Conservation (phyloP, 805 yeast species). For the Candida gorgasii region DNA sequence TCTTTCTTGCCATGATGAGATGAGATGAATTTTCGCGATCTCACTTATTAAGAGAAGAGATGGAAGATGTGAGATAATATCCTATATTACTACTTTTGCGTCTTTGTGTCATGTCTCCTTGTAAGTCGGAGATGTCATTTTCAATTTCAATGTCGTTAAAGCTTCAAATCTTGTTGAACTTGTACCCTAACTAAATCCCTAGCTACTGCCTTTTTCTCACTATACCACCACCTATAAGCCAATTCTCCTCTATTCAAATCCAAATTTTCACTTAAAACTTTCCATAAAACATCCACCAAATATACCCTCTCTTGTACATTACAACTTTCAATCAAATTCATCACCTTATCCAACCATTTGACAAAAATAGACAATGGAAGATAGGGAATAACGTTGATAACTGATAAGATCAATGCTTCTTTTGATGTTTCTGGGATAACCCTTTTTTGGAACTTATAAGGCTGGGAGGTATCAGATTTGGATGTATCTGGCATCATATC, state of each 20-base stretch:
- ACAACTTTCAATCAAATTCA: constrained; percentile 34
- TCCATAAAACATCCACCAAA: constrained; percentile 50
- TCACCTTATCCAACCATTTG: constrained; percentile 50
- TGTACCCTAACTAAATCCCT: background rate
- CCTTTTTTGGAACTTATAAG: constrained; percentile 25
- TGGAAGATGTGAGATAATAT: constrained; percentile 20
- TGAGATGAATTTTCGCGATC: constrained; percentile 11
- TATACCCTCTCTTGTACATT: constrained; percentile 22
- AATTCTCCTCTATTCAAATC: constrained; percentile 57
- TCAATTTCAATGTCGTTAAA: background rate
- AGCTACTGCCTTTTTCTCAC: constrained; percentile 19
- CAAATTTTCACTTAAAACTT: constrained; percentile 54
- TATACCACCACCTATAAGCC: constrained; percentile 68
- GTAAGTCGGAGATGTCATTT: too few relatives aligned
- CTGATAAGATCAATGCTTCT: constrained; percentile 47
- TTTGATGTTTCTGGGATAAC: constrained; percentile 41
- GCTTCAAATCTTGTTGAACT: constrained; percentile 2
- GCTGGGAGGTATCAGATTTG: constrained; percentile 4
- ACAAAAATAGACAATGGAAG: constrained; percentile 44
- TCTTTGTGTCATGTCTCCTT: too few relatives aligned
- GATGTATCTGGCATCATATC: constrained; percentile 17
- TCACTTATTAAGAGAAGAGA: too few relatives aligned
- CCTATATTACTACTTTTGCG: background rate
- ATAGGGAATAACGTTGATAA: constrained; percentile 56
- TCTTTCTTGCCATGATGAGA: constrained; percentile 74